phyloP scores from a whole-genome alignment of 768 basidiomycete genomes.

The Suillus sp. region DNA sequence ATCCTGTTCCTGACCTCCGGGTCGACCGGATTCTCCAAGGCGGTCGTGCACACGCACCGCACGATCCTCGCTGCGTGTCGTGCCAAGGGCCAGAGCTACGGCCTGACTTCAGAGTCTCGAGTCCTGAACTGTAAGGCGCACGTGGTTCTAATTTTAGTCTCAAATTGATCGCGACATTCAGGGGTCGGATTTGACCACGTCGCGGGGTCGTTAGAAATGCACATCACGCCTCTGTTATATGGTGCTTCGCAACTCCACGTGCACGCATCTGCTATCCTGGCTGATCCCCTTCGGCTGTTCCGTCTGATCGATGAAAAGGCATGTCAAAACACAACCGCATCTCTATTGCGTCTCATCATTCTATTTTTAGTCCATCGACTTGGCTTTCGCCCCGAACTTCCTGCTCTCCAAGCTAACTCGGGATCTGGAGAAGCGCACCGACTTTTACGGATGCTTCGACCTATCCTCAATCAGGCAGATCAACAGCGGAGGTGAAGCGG shows the following conservation, averaged over 20 bases:
- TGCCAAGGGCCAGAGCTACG: no score
- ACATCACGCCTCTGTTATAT: conserved; percentile 36
- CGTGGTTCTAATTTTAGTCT: no score
- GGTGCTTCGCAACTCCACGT: conserved; percentile 31
- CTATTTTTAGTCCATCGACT: conserved; percentile 28
- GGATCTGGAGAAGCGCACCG: conserved; percentile 31
- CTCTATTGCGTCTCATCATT: conserved; percentile 12
- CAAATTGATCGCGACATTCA: no score
- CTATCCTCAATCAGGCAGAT: conserved; percentile 37
- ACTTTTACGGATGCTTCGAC: conserved; percentile 32
- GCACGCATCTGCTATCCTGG: conserved; percentile 27
- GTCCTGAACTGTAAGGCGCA: no score
- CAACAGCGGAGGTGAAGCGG: conserved; percentile 46
- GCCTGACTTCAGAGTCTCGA: no score
- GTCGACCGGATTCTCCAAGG: no score
- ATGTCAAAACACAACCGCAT: conserved; percentile 25
- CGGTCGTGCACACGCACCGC: no score
- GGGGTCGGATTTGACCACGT: no score
- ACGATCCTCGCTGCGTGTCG: no score
- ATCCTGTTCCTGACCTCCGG: no score
- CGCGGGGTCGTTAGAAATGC: no score
- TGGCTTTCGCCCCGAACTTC: conserved; percentile 45
- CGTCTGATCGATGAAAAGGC: conserved; percentile 40
- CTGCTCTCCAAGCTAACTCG: conserved; percentile 40
- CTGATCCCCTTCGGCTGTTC: conserved; percentile 26